Base-by-base conservation (phyloP, 306 rosid genomes). In the Glycine soja region DNA sequence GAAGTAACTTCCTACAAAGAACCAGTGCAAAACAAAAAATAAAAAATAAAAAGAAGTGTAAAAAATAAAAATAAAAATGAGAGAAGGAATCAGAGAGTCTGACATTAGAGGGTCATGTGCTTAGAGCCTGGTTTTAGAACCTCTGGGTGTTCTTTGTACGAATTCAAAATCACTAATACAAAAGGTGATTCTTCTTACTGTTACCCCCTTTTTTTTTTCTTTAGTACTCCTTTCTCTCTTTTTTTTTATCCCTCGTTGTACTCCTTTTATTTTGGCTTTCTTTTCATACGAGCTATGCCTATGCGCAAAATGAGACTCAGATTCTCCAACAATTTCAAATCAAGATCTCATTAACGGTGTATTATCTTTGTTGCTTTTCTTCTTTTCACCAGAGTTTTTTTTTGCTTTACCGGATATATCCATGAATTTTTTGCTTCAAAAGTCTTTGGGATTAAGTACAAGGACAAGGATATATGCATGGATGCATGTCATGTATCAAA, bases 1-100 rank as follows among this genome's bases (percentile, higher is more conserved):
- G 90, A 88, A 80, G 94, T 93, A 91, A 91, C 93, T 95, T 95
- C 98, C 94, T 88, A 83, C 92, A 89, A 88, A 90, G 90, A 95
- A 90, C 85, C 88, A 91, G 83, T 89, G 92, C 82, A 64, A 83
- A 88, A 70, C 6, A 76, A 36, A 76, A 36, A 79, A 77, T 77
- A 85, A 85, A 78, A 86, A 82, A n/a, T n/a, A n/a, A n/a, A n/a
- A n/a, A n/a, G n/a, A 78, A 24, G 30, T 0, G 30, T 24, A 0
- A 4, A 38, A 38, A 38, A 38, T 2, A 80, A 51, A 76, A 42
- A 42, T 45, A 36, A 2, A 36, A 2, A 70, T 76, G 83, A 79
- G 80, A 72, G 85, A 93, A 87, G 88, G 99, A 95, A 93, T 95
- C 97, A 89, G 81, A 82, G 87, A 78, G 90, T 85, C 94, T 89